Evolutionary conservation across 192 early-diverging fungal genomes (phyloP).

Genomic region (Pilobolus umbonatus): DNA sequence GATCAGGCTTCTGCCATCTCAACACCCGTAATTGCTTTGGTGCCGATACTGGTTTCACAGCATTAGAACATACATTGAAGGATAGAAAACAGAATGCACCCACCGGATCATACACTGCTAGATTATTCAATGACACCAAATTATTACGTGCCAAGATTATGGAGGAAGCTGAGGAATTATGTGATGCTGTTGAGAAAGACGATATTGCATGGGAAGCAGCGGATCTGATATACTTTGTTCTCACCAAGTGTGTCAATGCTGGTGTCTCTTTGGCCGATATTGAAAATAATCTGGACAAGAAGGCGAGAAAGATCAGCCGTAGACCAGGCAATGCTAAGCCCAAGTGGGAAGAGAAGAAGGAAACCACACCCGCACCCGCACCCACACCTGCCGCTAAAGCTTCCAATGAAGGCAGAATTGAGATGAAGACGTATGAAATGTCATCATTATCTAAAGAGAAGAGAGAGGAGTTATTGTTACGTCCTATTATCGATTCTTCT

Average conservation of each 20-base stretch:
- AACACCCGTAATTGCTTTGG: conserved; percentile 93
- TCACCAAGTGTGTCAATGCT: conserved; percentile 77
- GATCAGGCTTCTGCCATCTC: conserved; percentile 87
- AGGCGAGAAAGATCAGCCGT: conserved; percentile 79
- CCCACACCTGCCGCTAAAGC: conserved; percentile 30
- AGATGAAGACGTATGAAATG: conserved; percentile 68
- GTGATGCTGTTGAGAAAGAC: conserved; percentile 64
- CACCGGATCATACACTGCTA: conserved; percentile 84
- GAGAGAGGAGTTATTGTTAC: conserved; percentile 62
- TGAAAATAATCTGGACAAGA: conserved; percentile 78
- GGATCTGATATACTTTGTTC: conserved; percentile 93
- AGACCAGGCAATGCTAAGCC: conserved; percentile 95
- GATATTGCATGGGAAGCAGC: conserved; percentile 95
- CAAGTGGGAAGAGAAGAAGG: conserved; percentile 44
- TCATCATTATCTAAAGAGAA: conserved; percentile 45
- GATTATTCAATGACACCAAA: conserved; percentile 78
- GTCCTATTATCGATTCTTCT: conserved; percentile 89
- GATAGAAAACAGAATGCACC: conserved; percentile 71
- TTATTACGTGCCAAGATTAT: conserved; percentile 89
- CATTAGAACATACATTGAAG: conserved; percentile 64
- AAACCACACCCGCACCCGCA: too few relatives aligned
- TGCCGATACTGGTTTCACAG: conserved; percentile 64
- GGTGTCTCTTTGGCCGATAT: conserved; percentile 83
- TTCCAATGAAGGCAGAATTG: conserved; percentile 53
- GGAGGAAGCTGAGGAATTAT: conserved; percentile 94